These are phyloP conservation scores for Grifola frondosa DNA, from an alignment of 1,284 basidiomycete genomes.

Conservation along the genomic window DNA sequence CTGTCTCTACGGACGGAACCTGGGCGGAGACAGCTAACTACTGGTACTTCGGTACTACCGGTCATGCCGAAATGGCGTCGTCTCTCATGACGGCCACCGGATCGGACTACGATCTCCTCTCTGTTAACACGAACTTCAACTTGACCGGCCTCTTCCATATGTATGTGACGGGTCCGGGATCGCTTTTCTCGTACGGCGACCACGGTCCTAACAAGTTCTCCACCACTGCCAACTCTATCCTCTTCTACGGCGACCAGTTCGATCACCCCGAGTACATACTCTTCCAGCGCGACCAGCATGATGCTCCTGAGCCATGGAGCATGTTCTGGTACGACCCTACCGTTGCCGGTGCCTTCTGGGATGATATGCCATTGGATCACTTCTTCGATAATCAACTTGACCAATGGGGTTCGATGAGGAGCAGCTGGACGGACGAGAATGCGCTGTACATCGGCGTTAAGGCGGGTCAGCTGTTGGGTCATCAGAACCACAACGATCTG, in stretches of 20 bases:
- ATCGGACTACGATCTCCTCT: conserved; percentile 74
- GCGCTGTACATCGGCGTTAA: conserved; percentile 89
- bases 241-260: conserved; percentile 72
- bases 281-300: conserved; percentile 91
- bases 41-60: conserved; percentile 95
- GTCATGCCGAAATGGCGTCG: conserved; percentile 86
- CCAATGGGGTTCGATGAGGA: conserved; percentile 91
- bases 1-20: conserved; percentile 75
- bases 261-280: conserved; percentile 75
- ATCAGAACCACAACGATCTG: conserved; percentile 93
- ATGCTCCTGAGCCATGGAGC: conserved; percentile 86
- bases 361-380: conserved; percentile 78
- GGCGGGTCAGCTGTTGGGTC: conserved; percentile 72
- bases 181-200: conserved; percentile 91
- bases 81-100: conserved; percentile 87
- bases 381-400: conserved; percentile 73
- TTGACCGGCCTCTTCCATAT: conserved; percentile 90
- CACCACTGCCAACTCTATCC: conserved; percentile 74
- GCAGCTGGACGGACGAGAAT: conserved; percentile 86
- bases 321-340: conserved; percentile 98
- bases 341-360: conserved; percentile 89
- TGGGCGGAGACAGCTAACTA: conserved; percentile 97
- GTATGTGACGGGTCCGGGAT: conserved; percentile 82
- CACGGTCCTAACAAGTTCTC: conserved; percentile 95
- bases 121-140: conserved; percentile 67